phyloP scores from a whole-genome alignment of 495 filamentous ascomycete species.

The Tuber melanosporum region DNA sequence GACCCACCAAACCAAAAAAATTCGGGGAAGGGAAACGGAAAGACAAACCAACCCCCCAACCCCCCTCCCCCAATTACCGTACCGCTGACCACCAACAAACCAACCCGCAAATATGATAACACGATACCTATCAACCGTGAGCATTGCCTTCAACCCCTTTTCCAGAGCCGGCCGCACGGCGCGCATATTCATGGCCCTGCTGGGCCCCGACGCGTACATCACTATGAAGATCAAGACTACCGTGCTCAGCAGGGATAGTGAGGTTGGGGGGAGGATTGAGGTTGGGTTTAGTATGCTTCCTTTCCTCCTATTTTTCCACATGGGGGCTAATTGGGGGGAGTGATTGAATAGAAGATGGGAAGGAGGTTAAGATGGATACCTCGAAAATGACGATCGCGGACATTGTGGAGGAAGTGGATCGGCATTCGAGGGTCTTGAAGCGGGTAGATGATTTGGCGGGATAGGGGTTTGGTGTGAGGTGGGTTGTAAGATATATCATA shows the following conservation, averaged over 20 bases:
- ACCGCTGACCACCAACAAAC: background rate
- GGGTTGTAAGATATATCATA: conserved; percentile 14
- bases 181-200: conserved; percentile 73
- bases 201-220: conserved; percentile 71
- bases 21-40: background rate
- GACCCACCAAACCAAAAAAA: too few relatives aligned
- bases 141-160: conserved; percentile 89
- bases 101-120: conserved; percentile 64
- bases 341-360: conserved; percentile 64
- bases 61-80: conserved; percentile 3
- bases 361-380: conserved; percentile 62
- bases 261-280: conserved; percentile 55
- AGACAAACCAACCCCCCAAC: background rate
- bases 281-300: conserved; percentile 74
- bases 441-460: conserved; percentile 74
- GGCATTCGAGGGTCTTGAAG: conserved; percentile 73
- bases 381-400: conserved; percentile 78
- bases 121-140: conserved; percentile 73
- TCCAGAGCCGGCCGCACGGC: conserved; percentile 65
- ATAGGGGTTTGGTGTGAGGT: conserved; percentile 34
- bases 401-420: conserved; percentile 78
- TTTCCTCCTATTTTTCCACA: background rate
- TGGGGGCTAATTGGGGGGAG: conserved; percentile 1
- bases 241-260: conserved; percentile 62
- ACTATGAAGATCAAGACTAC: conserved; percentile 71